Evolutionary conservation across 257 asterid genomes (phyloP).

Genomic region (Verbena officinalis): DNA sequence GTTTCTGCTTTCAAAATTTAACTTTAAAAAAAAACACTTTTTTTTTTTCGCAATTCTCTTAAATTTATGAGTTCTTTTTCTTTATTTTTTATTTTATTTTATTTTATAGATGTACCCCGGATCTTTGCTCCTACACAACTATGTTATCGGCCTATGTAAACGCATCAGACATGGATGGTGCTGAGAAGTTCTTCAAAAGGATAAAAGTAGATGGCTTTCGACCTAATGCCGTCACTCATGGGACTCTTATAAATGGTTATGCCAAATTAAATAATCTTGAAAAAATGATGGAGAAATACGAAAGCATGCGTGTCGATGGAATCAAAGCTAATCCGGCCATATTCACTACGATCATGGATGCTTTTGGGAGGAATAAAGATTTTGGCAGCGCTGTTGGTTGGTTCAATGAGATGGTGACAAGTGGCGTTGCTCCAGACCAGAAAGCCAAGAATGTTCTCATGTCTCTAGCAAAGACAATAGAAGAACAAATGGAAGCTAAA

Average conservation of each 20-base stretch:
- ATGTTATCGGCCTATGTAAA: conserved; percentile 87
- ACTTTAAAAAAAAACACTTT: no score
- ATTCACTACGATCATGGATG: conserved; percentile 92
- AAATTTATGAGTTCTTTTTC: no score
- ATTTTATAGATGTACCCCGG: conserved; percentile 68
- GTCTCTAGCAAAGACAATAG: conserved; percentile 79
- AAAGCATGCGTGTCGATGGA: conserved; percentile 64
- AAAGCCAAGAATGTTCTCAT: conserved; percentile 87
- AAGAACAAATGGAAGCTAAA: conserved; percentile 76
- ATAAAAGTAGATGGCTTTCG: conserved; percentile 75
- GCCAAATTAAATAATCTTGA: conserved; percentile 69
- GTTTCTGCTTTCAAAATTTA: no score
- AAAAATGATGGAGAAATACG: conserved; percentile 86
- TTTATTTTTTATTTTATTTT: conserved; percentile 4
- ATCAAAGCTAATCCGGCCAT: conserved; percentile 66
- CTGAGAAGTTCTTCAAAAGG: conserved; percentile 82
- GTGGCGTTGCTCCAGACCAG: conserved; percentile 69
- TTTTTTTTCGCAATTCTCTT: no score
- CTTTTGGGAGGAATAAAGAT: conserved; percentile 77
- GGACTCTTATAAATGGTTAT: conserved; percentile 83
- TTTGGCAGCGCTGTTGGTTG: conserved; percentile 76
- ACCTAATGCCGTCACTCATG: conserved; percentile 75
- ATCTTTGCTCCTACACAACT: conserved; percentile 88
- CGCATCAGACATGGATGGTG: conserved; percentile 93
- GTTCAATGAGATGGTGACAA: conserved; percentile 81